Evolutionary conservation across 768 basidiomycete species (phyloP), one percentile per base, ranked within the genome.

Genomic region (Leucogyrophana mollusca): DNA sequence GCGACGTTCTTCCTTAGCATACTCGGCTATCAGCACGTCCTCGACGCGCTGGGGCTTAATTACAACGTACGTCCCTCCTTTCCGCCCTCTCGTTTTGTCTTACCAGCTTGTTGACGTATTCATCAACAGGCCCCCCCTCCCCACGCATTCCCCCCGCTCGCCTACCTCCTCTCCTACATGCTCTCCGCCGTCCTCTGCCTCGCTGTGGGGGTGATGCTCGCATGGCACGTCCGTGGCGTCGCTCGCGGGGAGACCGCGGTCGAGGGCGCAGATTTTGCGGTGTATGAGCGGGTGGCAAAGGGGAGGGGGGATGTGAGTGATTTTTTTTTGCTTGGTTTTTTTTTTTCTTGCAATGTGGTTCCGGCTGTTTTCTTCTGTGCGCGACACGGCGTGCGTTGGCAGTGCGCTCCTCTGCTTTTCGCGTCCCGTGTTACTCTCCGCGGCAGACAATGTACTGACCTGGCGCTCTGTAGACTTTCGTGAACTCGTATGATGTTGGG

Each of bases 401-500:
- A n/a, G n/a, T n/a, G n/a, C n/a, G n/a, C n/a, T n/a, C n/a, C n/a
- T n/a, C n/a, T n/a, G n/a, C n/a, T n/a, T n/a, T n/a, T n/a, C n/a
- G n/a, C n/a, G n/a, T n/a, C n/a, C n/a, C n/a, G n/a, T n/a, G n/a
- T n/a, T 2, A 25, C 11, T 9, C 17, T 27, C 21, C 9, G 32
- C 32, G 24, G n/a, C n/a, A n/a, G n/a, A n/a, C 8, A 18, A 40
- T 37, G 20, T 14, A n/a, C 7, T 13, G 33, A 7, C 4, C 40
- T 25, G 34, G 21, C 13, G 10, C 18, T 23, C 21, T 50, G 10
- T 32, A 90, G 89, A 71, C 71, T 1, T 98, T 94, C 57, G 74
- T 91, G 9, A 97, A 97, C 57, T 92, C 88, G 2, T 99, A 93
- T 60, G 90, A 98, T 62, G 70, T 95, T 4, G 95, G 94, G 79